Percentiles rank a stretch among this genome's conserved stretches.
phyloP scores from a whole-genome alignment of 805 yeast species.

The Yarrowia divulgata region DNA sequence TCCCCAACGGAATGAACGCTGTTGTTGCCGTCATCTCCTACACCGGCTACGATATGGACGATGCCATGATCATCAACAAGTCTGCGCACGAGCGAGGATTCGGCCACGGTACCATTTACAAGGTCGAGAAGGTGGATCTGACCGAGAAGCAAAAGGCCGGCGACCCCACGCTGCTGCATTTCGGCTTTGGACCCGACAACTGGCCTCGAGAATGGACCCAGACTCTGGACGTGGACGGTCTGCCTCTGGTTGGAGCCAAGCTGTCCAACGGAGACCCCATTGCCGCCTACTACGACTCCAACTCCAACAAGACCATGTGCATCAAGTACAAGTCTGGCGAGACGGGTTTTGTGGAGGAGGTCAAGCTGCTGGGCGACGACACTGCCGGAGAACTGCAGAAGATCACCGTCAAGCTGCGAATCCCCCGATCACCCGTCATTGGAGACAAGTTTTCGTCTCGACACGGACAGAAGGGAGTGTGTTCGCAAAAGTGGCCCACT shows the following conservation, averaged over 20 bases:
- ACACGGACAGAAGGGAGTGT: constrained; percentile 98
- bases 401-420: constrained; percentile 85
- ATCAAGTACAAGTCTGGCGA: constrained; percentile 94
- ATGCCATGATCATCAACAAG: constrained; percentile 97
- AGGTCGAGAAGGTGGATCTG: constrained; percentile 90
- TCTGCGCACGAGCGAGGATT: constrained; percentile 98
- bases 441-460: constrained; percentile 98
- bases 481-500: constrained; percentile 98
- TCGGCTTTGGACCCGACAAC: constrained; percentile 91
- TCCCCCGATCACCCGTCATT: constrained; percentile 90
- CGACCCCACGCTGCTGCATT: constrained; percentile 92
- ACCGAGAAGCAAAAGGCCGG: constrained; percentile 80
- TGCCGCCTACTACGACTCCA: constrained; percentile 90
- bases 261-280: constrained; percentile 97
- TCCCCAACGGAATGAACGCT: constrained; percentile 98
- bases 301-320: constrained; percentile 85
- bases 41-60: constrained; percentile 99
- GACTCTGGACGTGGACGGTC: constrained; percentile 88
- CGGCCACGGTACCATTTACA: constrained; percentile 95
- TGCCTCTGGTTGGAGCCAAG: constrained; percentile 85
- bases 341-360: constrained; percentile 95
- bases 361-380: constrained; percentile 89
- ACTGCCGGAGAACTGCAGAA: constrained; percentile 78
- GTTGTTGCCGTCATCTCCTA: constrained; percentile 98
- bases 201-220: constrained; percentile 94